Base-by-base conservation (phyloP, 2,329 filamentous ascomycete genomes). In the Dactylellina drechsleri region DNA sequence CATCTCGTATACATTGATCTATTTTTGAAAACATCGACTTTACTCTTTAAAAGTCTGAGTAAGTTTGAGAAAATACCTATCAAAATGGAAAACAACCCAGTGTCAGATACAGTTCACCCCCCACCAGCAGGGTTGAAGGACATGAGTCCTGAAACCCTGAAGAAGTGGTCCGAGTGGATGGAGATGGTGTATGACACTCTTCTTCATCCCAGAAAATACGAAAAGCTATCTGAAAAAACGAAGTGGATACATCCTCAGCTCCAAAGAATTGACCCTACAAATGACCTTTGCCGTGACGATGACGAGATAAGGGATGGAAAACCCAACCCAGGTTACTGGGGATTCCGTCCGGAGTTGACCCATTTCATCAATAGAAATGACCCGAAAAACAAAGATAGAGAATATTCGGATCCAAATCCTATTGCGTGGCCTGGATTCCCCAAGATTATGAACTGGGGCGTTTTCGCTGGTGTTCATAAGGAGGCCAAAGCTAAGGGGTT, bases 111-210 rank as follows among this genome's bases (percentile, higher is more conserved):
- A 26, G 2, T 12, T 18, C 62, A 66, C 18, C 43, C 16, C 16
- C 53, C 62, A 50, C 62, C 62, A 47, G 52, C 53, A 8, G 23
- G 28, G 2, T 23, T 58, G 10, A 28, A 36, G 20, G 62, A 66
- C n/a, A 50, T 66, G 43, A 59, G 18, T 18, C 50, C 62, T 16
- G 43, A 50, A 15, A 52, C 50, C 7, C 50, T n/a, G 28, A 41
- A 40, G 13, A 28, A 58, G 26, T 66, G 62, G 62, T 66, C 62
- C n/a, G 8, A 8, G 16, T 66, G 62, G 62, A 52, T 66, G 26
- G 62, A 66, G 16, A 40, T 66, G 43, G 62, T 66, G 1, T 59
- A 58, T 43, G 62, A 52, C 16, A 50, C 18, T 7, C 53, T 58
- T 13, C 20, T 66, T 10, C 8, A 58, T 31, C 62, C 62, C 2